A percentile compares a stretch with the other conserved stretches of the same genome.
phyloP scores from a whole-genome alignment of 371 early-diverging fungal genomes.

The Dinochytrium kinnereticum region DNA sequence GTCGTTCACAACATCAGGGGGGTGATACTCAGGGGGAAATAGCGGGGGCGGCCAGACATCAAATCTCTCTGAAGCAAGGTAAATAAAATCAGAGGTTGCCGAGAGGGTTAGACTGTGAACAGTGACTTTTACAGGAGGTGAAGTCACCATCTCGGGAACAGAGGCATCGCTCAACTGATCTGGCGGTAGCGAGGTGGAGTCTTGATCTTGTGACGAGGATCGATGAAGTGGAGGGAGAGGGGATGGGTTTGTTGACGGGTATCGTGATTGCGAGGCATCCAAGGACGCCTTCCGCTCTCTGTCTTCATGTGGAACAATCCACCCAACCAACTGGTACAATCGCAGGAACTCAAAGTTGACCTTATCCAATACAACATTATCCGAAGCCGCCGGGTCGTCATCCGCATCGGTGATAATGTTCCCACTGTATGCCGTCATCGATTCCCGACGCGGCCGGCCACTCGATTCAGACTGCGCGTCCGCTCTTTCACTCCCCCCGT shows the following conservation, averaged over 20 bases:
- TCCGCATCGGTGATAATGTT: conserved; percentile 25
- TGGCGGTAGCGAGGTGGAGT: background rate
- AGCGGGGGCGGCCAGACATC: conserved; percentile 55
- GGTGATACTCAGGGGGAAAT: conserved; percentile 42
- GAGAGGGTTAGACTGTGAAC: conserved; percentile 37
- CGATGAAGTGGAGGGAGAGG: background rate
- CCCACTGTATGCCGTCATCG: background rate
- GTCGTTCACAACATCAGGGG: conserved; percentile 26
- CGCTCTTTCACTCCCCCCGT: background rate
- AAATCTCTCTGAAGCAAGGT: conserved; percentile 47
- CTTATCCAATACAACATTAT: conserved; percentile 56
- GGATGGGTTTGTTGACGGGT: background rate
- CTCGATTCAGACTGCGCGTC: background rate
- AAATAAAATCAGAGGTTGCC: conserved; percentile 46
- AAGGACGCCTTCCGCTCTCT: background rate
- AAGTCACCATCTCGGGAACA: conserved; percentile 16
- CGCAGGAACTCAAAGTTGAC: conserved; percentile 64
- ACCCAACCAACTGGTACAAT: conserved; percentile 57
- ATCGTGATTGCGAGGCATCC: background rate
- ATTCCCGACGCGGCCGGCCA: no score
- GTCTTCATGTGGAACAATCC: conserved; percentile 38
- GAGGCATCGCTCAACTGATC: background rate
- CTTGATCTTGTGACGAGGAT: background rate
- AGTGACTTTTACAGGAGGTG: conserved; percentile 24
- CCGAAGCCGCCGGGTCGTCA: conserved; percentile 47